phyloP scores from a whole-genome alignment of 768 basidiomycete species.

The Russula abietina region DNA sequence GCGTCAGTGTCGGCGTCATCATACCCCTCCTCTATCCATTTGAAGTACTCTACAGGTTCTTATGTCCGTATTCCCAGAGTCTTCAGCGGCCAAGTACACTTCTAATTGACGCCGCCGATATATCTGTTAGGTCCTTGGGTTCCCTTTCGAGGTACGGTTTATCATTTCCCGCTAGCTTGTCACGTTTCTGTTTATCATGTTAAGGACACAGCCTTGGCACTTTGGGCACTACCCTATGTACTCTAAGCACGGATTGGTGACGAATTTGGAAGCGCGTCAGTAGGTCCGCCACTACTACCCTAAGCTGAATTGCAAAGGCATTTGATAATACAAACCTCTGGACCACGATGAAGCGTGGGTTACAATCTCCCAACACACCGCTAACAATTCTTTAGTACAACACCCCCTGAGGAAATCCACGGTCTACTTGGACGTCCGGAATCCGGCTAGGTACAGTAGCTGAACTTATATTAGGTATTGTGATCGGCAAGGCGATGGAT shows the following conservation, averaged over 20 bases:
- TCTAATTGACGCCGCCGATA: not conserved
- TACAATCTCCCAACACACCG: not conserved
- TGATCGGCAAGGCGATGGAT: not conserved
- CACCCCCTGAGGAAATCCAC: too few relatives aligned
- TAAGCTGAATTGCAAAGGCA: too few relatives aligned
- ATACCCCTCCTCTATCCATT: not conserved
- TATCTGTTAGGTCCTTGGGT: not conserved
- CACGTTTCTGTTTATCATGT: not conserved
- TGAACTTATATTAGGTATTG: not conserved
- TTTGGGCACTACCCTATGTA: not conserved
- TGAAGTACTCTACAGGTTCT: not conserved
- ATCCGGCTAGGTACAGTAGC: too few relatives aligned
- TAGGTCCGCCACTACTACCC: too few relatives aligned
- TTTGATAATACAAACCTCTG: not conserved
- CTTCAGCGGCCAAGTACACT: not conserved
- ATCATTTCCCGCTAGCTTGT: not conserved
- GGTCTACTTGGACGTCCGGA: not conserved
- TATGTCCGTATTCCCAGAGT: not conserved
- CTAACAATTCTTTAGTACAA: not conserved
- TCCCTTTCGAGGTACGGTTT: not conserved
- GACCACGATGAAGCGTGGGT: not conserved
- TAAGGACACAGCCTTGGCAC: not conserved
- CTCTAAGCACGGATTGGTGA: too few relatives aligned
- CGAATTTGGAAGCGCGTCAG: too few relatives aligned
- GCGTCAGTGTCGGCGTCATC: too few relatives aligned